These are phyloP conservation scores for Cystoisospora suis DNA, from an alignment of 169 alveolate species.

Conservation along the genomic window DNA sequence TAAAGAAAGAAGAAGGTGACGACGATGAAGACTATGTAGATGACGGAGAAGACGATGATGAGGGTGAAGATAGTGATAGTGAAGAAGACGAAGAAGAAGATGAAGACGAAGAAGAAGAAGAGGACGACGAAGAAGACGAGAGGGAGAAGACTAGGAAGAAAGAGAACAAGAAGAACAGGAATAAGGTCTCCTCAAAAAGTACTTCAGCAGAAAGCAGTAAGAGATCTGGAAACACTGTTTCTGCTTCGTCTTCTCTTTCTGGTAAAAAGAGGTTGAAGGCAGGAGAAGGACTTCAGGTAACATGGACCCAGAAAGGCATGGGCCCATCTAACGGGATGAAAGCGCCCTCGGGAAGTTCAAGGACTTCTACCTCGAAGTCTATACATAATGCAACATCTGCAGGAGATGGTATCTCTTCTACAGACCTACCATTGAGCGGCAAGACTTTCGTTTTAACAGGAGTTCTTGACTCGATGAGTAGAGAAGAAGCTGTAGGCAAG, in stretches of 20 bases:
- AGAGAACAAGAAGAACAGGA: background rate
- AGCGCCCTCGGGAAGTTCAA: background rate
- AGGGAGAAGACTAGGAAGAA: background rate
- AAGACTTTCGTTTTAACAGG: constrained; percentile 59
- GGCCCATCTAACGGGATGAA: background rate
- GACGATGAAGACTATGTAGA: background rate
- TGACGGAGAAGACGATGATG: background rate
- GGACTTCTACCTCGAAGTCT: too few species aligned
- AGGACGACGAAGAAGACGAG: too few species aligned
- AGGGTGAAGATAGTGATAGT: background rate
- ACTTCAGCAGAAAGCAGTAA: too few species aligned
- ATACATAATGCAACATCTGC: too few species aligned
- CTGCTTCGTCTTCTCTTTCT: background rate
- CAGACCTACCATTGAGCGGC: constrained; percentile 27
- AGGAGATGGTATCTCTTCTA: too few species aligned
- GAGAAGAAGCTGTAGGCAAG: constrained; percentile 39
- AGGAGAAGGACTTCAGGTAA: background rate
- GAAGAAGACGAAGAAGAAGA: background rate
- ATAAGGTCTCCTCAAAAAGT: too few species aligned
- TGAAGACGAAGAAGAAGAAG: background rate
- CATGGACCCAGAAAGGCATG: background rate
- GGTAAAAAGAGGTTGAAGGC: background rate
- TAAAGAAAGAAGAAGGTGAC: background rate
- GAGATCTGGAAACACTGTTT: too few species aligned
- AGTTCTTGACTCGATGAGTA: constrained; percentile 35